A percentile compares a stretch with the other conserved stretches of the same genome.
Evolutionary conservation across 805 yeast species (phyloP).

Genomic region (Isabelozyma heimii): DNA sequence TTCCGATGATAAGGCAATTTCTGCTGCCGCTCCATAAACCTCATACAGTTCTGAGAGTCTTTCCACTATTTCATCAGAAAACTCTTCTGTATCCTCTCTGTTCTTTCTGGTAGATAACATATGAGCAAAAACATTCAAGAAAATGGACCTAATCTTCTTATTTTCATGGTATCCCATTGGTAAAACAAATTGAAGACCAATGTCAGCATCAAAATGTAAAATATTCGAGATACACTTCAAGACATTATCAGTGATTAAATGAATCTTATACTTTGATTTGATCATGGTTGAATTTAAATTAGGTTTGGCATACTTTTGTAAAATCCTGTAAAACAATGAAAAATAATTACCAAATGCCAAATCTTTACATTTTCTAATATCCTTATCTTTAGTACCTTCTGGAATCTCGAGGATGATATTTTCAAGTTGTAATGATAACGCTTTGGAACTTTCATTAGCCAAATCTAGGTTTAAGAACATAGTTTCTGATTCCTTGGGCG

Average conservation of each 20-base stretch:
- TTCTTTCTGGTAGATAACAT: conserved; percentile 44
- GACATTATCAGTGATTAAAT: conserved; percentile 58
- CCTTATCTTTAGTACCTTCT: conserved; percentile 52
- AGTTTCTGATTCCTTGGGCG: conserved; percentile 36
- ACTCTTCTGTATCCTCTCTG: conserved; percentile 22
- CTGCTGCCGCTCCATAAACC: conserved; percentile 52
- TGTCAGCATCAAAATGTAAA: conserved; percentile 68
- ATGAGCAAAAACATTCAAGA: conserved; percentile 73
- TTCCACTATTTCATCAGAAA: conserved; percentile 21
- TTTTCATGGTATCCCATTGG: conserved; percentile 78
- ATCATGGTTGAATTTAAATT: conserved; percentile 7
- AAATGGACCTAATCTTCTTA: conserved; percentile 62
- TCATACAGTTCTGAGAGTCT: conserved; percentile 37
- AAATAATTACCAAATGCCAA: conserved; percentile 70
- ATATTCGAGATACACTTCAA: conserved; percentile 66
- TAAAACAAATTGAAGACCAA: conserved; percentile 71
- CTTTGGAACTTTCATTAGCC: conserved; percentile 62
- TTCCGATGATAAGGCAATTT: conserved; percentile 63
- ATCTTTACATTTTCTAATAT: conserved; percentile 51
- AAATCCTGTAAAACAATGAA: conserved; percentile 53
- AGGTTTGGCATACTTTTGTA: conserved; percentile 37
- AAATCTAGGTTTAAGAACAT: conserved; percentile 54
- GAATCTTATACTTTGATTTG: conserved; percentile 50
- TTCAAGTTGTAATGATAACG: conserved; percentile 53
- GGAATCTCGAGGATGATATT: conserved; percentile 59